Conservation (phyloP, 805 yeast species). For the Hemisphaericaspora nanyangensis region DNA sequence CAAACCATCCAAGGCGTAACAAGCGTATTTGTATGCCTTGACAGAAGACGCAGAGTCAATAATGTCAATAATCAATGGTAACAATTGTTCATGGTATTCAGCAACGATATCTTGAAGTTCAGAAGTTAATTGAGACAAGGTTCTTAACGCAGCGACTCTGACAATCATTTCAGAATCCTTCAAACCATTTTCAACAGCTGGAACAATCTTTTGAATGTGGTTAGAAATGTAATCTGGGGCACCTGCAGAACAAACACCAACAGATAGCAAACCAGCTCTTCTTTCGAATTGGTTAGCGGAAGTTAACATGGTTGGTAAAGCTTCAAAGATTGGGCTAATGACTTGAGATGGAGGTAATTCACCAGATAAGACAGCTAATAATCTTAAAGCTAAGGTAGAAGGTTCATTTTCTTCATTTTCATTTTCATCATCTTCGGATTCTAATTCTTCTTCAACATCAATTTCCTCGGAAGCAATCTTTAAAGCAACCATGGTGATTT, state of each 20-base stretch:
- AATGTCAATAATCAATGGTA: conserved; percentile 82
- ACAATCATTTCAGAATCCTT: conserved; percentile 73
- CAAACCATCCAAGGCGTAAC: conserved; percentile 85
- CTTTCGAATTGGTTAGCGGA: conserved; percentile 70
- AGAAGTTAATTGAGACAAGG: conserved; percentile 71
- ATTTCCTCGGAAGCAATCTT: conserved; percentile 71
- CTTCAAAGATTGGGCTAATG: conserved; percentile 71
- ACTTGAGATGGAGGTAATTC: conserved; percentile 93
- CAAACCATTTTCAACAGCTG: conserved; percentile 70
- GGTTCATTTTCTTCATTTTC: conserved; percentile 92
- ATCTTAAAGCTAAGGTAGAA: conserved; percentile 69
- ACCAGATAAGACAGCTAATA: conserved; percentile 71
- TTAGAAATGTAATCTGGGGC: conserved; percentile 88
- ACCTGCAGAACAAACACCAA: conserved; percentile 83
- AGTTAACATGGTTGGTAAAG: conserved; percentile 49
- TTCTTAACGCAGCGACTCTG: conserved; percentile 79
- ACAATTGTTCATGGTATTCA: conserved; percentile 72
- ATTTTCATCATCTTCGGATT: conserved; percentile 81
- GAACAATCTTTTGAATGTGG: conserved; percentile 70
- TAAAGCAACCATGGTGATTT: conserved; percentile 68
- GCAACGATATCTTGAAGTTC: conserved; percentile 86
- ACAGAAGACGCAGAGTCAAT: conserved; percentile 83
- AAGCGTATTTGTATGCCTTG: conserved; percentile 84
- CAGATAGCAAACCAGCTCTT: conserved; percentile 79
- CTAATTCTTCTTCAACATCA: conserved; percentile 73